Base-by-base conservation (phyloP, 2,329 filamentous ascomycete species). In the Talaromyces sp. region DNA sequence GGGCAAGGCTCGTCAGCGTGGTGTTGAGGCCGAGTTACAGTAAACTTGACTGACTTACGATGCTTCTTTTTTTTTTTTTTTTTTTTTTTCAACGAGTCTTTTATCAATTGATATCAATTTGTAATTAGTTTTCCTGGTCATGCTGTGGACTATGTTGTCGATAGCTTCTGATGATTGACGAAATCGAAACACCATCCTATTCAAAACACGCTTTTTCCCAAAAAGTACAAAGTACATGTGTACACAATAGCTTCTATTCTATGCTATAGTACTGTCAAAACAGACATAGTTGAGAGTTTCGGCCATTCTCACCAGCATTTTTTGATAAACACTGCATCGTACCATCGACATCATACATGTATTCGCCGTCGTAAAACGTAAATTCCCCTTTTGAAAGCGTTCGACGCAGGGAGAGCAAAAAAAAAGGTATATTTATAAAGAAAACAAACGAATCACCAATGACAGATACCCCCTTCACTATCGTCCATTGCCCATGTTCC, bases 401-500 rank as follows among this genome's bases (percentile, higher is more conserved):
- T 46, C 43, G 21, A 24, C 43, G 43, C 43, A 24, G 43, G 43
- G 21, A 24, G 21, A 46, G 43, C 8, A 11, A 21, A 46, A 24
- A 21, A 9, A 46, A 24, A 24, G 11, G 43, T 46, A 21, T 21
- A 46, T 21, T 19, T 13, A 24, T 46, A 6, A 13, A n/a, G 8
- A 46, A 38, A 19, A 54, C 10, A 46, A 21, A 8, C 13, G 17
- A 29, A 61, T 73, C 69, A 84, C 79, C 81, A 84, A 69, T 82
- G 79, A 66, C 82, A 84, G 24, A 84, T 78, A 0, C 85, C 85
- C 26, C 84, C 84, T 64, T 85, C 92, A 56, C 87, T 87, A 61
- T 96, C 91, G 68, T 96, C 91, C 70, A 95, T 88, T n/a, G 86
- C 89, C 93, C 93, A 97, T 0, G 86, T 88, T 2, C 90, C 91